Conservation (phyloP, 768 basidiomycete genomes). For the Rhizopogon vinicolor region DNA sequence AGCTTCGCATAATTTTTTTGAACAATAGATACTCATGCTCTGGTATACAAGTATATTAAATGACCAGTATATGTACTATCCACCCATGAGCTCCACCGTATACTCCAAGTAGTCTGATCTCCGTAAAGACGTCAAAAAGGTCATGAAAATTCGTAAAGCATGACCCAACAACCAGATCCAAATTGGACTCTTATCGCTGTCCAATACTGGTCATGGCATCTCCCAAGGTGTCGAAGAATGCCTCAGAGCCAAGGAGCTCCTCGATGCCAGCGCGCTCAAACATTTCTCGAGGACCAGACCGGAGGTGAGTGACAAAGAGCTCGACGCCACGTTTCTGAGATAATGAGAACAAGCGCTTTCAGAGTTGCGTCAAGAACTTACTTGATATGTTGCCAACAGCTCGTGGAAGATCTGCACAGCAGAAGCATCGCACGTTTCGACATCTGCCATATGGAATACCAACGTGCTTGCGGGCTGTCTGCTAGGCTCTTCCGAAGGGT, state of each 20-base stretch:
- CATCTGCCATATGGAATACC: conserved; percentile 93
- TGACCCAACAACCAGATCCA: not conserved
- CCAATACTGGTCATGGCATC: conserved; percentile 38
- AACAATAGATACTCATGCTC: too few species aligned
- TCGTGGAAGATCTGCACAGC: conserved; percentile 84
- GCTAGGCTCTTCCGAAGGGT: conserved; percentile 86
- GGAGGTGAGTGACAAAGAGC: conserved; percentile 44
- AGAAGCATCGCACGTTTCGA: conserved; percentile 87
- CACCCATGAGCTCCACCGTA: not conserved
- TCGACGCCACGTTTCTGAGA: conserved; percentile 38
- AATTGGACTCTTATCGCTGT: conserved; percentile 2
- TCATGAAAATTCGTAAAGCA: not conserved
- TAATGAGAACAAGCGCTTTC: not conserved
- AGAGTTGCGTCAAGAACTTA: conserved; percentile 21
- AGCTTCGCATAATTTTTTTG: too few species aligned
- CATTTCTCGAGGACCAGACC: conserved; percentile 26
- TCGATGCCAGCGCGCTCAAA: conserved; percentile 44
- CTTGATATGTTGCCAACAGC: conserved; percentile 73
- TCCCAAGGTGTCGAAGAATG: conserved; percentile 39
- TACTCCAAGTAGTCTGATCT: not conserved
- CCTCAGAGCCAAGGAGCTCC: conserved; percentile 36
- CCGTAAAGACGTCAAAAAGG: not conserved
- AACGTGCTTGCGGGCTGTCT: conserved; percentile 70
- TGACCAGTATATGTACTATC: not conserved
- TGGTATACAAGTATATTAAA: not conserved